A percentile compares a stretch with the other conserved stretches of the same genome.
phyloP scores from a whole-genome alignment of 2,329 filamentous ascomycete genomes.

The Mariannaea sp. region DNA sequence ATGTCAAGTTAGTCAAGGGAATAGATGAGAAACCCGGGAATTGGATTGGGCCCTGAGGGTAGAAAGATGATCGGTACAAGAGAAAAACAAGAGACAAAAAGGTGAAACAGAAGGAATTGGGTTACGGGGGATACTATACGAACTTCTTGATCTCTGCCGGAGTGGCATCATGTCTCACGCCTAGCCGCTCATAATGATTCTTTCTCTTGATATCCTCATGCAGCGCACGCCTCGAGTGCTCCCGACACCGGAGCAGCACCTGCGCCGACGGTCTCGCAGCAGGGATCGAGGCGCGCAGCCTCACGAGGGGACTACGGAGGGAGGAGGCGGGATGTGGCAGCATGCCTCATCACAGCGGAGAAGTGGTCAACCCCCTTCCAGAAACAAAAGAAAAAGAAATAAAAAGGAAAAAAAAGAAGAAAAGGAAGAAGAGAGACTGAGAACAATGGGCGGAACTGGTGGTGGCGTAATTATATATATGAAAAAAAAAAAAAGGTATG shows the following conservation, averaged over 20 bases:
- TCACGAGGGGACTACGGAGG: slow-evolving; percentile 32
- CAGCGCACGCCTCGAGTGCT: slow-evolving; percentile 21
- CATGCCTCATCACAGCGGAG: slow-evolving; percentile 63
- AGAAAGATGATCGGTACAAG: not conserved
- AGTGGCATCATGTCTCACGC: slow-evolving; percentile 71
- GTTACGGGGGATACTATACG: slow-evolving; percentile 3
- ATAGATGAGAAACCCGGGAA: no score
- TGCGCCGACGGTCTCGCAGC: slow-evolving; percentile 4
- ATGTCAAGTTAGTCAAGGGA: not conserved
- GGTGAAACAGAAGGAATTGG: no score
- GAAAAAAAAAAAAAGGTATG: no score
- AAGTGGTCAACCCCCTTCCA: no score
- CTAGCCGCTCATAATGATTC: slow-evolving; percentile 84
- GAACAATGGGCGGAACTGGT: no score
- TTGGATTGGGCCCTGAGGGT: no score
- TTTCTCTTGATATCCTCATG: slow-evolving; percentile 35
- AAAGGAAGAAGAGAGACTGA: not conserved
- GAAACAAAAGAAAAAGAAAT: not conserved
- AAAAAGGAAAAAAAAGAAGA: not conserved
- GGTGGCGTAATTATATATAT: no score
- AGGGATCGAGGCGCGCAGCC: slow-evolving; percentile 31
- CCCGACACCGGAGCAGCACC: slow-evolving; percentile 31
- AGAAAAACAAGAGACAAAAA: not conserved
- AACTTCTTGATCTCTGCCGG: slow-evolving; percentile 84
- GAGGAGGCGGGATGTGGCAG: slow-evolving; percentile 49